Evolutionary conservation across 176 grass and related monocot genomes (phyloP).

Genomic region (Pontederia crassipes): DNA sequence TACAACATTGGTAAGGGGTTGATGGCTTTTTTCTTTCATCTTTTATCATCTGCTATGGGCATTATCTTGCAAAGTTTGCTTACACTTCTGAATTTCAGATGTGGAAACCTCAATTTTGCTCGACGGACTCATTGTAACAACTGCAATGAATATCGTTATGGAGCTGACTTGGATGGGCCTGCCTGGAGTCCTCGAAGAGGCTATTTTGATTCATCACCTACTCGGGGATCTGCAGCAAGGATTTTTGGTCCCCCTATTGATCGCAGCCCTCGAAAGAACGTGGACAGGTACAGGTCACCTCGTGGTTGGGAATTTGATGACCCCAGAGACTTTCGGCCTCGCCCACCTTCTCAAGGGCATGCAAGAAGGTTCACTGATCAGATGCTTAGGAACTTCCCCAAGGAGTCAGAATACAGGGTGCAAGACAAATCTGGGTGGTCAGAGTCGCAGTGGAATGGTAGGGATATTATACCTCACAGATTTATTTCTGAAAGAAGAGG

Average conservation of each 20-base stretch:
- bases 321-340: slow-evolving; percentile 34
- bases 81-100: slow-evolving; percentile 29
- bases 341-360: slow-evolving; percentile 25
- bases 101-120: slow-evolving; percentile 98
- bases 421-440: slow-evolving; percentile 40
- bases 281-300: slow-evolving; percentile 39
- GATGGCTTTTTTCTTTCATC: neutral
- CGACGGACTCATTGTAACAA: slow-evolving; percentile 83
- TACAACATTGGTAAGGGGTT: neutral
- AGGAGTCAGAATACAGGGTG: slow-evolving; percentile 34
- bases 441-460: slow-evolving; percentile 28
- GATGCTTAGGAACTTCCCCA: slow-evolving; percentile 30
- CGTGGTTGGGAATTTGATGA: slow-evolving; percentile 30
- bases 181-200: slow-evolving; percentile 36
- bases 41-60: neutral
- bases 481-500: slow-evolving; percentile 30
- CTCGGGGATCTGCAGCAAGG: slow-evolving; percentile 34
- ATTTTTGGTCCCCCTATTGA: slow-evolving; percentile 36
- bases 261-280: slow-evolving; percentile 31
- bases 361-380: slow-evolving; percentile 30
- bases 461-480: slow-evolving; percentile 26
- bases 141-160: slow-evolving; percentile 58
- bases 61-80: slow-evolving; percentile 7
- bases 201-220: slow-evolving; percentile 35
- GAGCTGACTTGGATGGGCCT: slow-evolving; percentile 27